Percentiles rank a stretch among this genome's conserved stretches.
Conservation (phyloP, 257 asterid species). For the Solanum lycopersicoides region DNA sequence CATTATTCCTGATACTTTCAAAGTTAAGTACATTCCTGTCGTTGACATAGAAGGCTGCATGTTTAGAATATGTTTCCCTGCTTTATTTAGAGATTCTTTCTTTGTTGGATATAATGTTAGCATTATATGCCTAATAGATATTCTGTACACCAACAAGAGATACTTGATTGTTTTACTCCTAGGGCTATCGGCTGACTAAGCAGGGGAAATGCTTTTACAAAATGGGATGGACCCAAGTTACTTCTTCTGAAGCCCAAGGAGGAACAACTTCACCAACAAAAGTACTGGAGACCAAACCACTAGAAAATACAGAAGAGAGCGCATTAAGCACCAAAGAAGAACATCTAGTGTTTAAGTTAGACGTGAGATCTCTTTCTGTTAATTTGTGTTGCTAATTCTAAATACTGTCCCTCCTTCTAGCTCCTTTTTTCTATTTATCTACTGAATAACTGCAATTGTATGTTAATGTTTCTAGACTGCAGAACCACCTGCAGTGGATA, state of each 20-base stretch:
- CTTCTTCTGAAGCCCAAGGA: constrained; percentile 43
- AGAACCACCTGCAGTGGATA: constrained; percentile 31
- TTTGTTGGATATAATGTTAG: background rate
- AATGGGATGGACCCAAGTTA: constrained; percentile 66
- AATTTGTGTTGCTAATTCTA: background rate
- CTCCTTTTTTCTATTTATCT: too few species aligned
- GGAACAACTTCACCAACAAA: constrained; percentile 56
- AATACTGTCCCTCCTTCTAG: background rate
- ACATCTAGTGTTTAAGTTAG: constrained; percentile 56
- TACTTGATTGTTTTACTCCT: background rate
- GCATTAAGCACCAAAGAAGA: constrained; percentile 23
- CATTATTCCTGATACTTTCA: background rate
- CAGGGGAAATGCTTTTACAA: constrained; percentile 51
- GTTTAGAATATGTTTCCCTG: background rate
- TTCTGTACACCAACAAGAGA: background rate
- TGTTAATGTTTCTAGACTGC: constrained; percentile 25
- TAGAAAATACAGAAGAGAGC: constrained; percentile 3
- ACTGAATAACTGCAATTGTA: too few species aligned
- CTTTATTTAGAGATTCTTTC: background rate
- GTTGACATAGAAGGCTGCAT: background rate
- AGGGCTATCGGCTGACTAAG: constrained; percentile 73
- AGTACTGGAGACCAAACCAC: constrained; percentile 42
- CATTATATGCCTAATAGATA: background rate
- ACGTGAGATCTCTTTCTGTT: constrained; percentile 27
- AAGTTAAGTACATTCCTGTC: background rate